phyloP scores from a whole-genome alignment of 352 stramenopile genomes.

The Lagenidium giganteum region DNA sequence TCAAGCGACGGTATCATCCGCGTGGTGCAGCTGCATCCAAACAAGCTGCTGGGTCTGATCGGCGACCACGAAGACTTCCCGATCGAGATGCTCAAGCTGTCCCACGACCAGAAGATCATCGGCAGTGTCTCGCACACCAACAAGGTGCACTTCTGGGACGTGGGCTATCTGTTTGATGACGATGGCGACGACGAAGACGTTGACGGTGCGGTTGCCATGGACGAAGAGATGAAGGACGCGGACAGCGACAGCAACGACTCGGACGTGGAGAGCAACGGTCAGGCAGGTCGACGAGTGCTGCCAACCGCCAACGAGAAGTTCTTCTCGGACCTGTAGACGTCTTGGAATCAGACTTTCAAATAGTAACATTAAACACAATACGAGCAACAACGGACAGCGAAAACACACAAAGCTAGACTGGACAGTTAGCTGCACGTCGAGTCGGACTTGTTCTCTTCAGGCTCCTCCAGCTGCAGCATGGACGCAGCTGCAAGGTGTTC shows the following conservation, averaged over 20 bases:
- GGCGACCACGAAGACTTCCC: constrained; percentile 95
- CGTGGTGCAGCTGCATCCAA: constrained; percentile 94
- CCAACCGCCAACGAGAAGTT: constrained; percentile 75
- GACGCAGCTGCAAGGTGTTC: too few species aligned
- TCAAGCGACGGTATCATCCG: constrained; percentile 94
- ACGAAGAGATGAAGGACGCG: constrained; percentile 32
- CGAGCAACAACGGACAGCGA: too few species aligned
- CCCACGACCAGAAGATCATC: constrained; percentile 86
- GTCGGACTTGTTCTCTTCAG: too few species aligned
- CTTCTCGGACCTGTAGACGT: constrained; percentile 75
- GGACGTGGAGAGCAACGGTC: constrained; percentile 26
- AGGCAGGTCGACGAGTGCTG: constrained; percentile 39
- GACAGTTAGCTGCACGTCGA: too few species aligned
- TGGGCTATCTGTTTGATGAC: constrained; percentile 89
- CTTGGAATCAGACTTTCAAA: too few species aligned
- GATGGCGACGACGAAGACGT: constrained; percentile 74
- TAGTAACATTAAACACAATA: too few species aligned
- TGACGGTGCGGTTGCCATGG: constrained; percentile 44
- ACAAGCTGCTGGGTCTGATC: constrained; percentile 95
- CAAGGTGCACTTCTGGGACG: constrained; percentile 95
- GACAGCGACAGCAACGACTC: constrained; percentile 66
- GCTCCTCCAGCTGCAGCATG: too few species aligned
- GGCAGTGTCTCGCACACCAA: constrained; percentile 93
- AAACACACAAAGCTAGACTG: too few species aligned
- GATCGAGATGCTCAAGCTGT: constrained; percentile 89